Percentiles rank a stretch among this genome's conserved stretches.
phyloP scores from a whole-genome alignment of 257 asterid species.

The Salvia rosmarinus region DNA sequence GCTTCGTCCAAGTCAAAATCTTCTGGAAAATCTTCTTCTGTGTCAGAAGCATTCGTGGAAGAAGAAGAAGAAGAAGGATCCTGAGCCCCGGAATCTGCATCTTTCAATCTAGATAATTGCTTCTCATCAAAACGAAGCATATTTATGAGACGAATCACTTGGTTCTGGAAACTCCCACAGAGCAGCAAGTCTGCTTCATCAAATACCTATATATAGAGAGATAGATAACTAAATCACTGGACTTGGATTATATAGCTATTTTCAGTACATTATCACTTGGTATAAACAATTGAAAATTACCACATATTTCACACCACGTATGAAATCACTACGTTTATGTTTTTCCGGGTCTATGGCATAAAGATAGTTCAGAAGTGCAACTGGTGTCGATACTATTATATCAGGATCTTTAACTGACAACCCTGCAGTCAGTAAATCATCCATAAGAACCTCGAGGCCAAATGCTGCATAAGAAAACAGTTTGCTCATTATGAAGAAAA shows the following conservation, averaged over 20 bases:
- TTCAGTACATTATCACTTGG: constrained; percentile 10
- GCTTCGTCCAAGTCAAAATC: constrained; percentile 45
- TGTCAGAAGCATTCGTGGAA: constrained; percentile 37
- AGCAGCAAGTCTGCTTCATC: constrained; percentile 98
- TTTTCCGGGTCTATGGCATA: constrained; percentile 71
- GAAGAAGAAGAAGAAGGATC: constrained; percentile 36
- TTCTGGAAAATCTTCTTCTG: constrained; percentile 45
- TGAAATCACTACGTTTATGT: constrained; percentile 52
- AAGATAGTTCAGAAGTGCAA: constrained; percentile 82
- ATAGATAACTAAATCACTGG: constrained; percentile 18
- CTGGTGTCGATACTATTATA: constrained; percentile 89
- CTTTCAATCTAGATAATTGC: constrained; percentile 60
- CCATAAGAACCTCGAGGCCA: constrained; percentile 13
- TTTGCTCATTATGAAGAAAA: constrained; percentile 7
- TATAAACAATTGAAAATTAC: constrained; percentile 48
- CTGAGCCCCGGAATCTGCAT: constrained; percentile 37
- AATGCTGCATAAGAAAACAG: background rate
- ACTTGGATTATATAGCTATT: background rate
- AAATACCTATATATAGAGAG: constrained; percentile 61
- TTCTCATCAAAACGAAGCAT: constrained; percentile 96
- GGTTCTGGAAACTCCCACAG: constrained; percentile 95
- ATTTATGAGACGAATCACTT: constrained; percentile 80
- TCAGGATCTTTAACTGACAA: constrained; percentile 81
- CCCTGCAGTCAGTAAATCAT: constrained; percentile 54
- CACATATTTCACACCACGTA: constrained; percentile 81